These are phyloP conservation scores for Lasiodiplodia sp. DNA, from an alignment of 2,329 filamentous ascomycete genomes.

Conservation along the genomic window DNA sequence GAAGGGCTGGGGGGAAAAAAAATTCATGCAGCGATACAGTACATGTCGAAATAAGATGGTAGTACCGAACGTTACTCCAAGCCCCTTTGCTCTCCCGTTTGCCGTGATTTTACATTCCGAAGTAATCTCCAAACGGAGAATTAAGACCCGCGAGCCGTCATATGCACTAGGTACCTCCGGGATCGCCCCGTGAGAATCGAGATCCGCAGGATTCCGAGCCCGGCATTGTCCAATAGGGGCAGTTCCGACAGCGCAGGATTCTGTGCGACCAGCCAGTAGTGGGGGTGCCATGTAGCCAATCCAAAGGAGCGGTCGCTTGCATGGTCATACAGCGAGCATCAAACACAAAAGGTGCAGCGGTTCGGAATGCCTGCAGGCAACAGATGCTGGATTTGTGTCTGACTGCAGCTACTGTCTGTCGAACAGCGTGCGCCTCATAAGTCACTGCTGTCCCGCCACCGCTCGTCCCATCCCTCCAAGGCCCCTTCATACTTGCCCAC, in stretches of 20 bases:
- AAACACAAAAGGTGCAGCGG: background rate
- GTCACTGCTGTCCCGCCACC: conserved; percentile 45
- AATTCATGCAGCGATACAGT: background rate
- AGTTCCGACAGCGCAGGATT: background rate
- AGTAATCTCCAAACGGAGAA: background rate
- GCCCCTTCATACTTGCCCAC: conserved; percentile 36
- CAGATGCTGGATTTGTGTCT: conserved; percentile 3
- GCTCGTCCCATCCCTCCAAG: conserved; percentile 44
- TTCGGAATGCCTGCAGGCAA: background rate
- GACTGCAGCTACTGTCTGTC: background rate
- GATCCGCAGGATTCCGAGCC: background rate
- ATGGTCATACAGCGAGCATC: background rate
- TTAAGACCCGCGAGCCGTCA: background rate
- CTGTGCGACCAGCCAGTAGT: background rate
- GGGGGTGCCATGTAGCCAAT: background rate
- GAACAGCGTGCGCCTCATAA: conserved; percentile 7
- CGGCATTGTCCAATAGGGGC: background rate
- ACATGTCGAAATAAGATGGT: background rate
- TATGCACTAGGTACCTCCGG: background rate
- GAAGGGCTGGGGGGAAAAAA: too few species aligned
- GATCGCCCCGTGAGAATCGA: background rate
- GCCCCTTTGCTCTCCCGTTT: background rate
- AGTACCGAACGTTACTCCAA: background rate
- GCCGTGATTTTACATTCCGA: background rate
- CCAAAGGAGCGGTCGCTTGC: background rate